phyloP scores from a whole-genome alignment of 2,329 filamentous ascomycete genomes.

The Penicillium sp. region DNA sequence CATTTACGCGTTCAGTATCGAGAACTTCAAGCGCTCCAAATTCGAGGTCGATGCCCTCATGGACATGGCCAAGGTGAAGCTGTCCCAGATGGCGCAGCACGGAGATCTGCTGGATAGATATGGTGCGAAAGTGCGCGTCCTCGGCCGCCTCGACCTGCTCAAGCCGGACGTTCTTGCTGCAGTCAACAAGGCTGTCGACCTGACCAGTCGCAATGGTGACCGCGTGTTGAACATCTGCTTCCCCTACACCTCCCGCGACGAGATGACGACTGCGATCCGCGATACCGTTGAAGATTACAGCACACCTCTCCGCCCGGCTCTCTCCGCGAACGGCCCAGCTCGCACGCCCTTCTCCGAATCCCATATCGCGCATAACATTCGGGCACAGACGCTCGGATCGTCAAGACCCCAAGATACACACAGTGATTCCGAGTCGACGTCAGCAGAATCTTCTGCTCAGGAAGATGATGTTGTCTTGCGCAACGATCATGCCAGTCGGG shows the following conservation, averaged over 20 bases:
- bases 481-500: conserved; percentile 29
- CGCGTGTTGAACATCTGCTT: conserved; percentile 92
- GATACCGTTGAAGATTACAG: conserved; percentile 87
- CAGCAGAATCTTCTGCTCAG: conserved; percentile 46
- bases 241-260: conserved; percentile 93
- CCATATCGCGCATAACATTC: conserved; percentile 84
- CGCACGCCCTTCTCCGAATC: conserved; percentile 83
- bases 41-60: conserved; percentile 97
- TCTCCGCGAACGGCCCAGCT: conserved; percentile 36
- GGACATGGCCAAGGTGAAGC: conserved; percentile 96
- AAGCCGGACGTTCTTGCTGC: conserved; percentile 87
- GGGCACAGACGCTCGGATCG: conserved; percentile 62
- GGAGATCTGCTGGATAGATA: conserved; percentile 93
- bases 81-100: conserved; percentile 89
- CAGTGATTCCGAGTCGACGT: conserved; percentile 55
- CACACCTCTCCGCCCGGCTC: conserved; percentile 63
- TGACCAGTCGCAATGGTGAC: conserved; percentile 85
- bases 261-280: conserved; percentile 89
- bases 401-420: conserved; percentile 47
- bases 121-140: conserved; percentile 81
- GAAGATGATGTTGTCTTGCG: conserved; percentile 50
- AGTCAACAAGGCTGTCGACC: conserved; percentile 81
- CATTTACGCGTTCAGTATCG: conserved; percentile 97
- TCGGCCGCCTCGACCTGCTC: conserved; percentile 84
- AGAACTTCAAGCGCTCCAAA: conserved; percentile 97